These are phyloP conservation scores for Suhomyces coccinellae DNA, from an alignment of 1,139 yeast genomes.

Conservation along the genomic window DNA sequence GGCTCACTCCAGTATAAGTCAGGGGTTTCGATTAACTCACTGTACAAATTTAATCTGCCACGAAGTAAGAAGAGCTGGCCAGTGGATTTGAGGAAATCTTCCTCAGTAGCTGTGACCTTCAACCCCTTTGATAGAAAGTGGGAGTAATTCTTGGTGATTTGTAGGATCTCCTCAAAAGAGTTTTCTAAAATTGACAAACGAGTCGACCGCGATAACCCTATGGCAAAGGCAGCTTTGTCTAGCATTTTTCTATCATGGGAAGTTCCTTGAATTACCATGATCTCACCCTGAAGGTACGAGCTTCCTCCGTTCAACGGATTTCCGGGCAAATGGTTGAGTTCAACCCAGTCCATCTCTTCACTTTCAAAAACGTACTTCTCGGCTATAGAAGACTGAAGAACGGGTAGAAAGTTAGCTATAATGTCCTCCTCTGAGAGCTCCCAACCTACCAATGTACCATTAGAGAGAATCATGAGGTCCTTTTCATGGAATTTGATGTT, in stretches of 20 bases:
- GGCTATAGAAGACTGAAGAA: conserved; percentile 31
- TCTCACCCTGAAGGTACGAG: conserved; percentile 64
- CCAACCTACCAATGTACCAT: conserved; percentile 60
- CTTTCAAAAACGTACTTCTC: conserved; percentile 59
- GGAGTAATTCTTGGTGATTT: conserved; percentile 61
- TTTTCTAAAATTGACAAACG: conserved; percentile 77
- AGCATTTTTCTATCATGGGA: conserved; percentile 50
- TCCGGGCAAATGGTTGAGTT: conserved; percentile 31
- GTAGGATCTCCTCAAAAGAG: conserved; percentile 66
- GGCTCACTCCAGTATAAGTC: conserved; percentile 95
- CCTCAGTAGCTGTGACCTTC: conserved; percentile 55
- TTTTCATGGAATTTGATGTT: conserved; percentile 32
- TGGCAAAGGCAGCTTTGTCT: conserved; percentile 87
- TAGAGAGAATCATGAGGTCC: conserved; percentile 28
- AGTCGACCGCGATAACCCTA: conserved; percentile 84
- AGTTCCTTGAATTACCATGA: conserved; percentile 59
- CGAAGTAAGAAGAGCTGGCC: conserved; percentile 74
- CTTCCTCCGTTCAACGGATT: conserved; percentile 30
- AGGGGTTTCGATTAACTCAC: conserved; percentile 91
- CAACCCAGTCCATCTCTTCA: conserved; percentile 88
- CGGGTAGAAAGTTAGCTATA: conserved; percentile 52
- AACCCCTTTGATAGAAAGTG: conserved; percentile 66
- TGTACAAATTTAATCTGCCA: conserved; percentile 79
- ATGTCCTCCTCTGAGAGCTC: conserved; percentile 58
- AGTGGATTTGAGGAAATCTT: conserved; percentile 66